A percentile compares a stretch with the other conserved stretches of the same genome.
These are phyloP conservation scores for Esteya vermicola DNA, from an alignment of 2,329 filamentous ascomycete genomes.

Conservation along the genomic window DNA sequence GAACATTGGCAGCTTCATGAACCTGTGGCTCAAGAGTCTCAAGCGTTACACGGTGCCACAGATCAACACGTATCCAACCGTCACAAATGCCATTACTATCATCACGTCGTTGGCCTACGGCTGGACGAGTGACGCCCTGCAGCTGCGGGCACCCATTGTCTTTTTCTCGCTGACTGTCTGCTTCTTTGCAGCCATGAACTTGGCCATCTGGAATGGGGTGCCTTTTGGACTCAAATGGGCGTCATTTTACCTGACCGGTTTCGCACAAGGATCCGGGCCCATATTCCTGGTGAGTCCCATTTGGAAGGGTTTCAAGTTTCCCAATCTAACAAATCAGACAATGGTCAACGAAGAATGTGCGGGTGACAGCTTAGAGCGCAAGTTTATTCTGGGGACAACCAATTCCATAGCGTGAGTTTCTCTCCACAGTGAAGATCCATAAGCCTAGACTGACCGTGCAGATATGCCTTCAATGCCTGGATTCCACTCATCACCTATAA, in stretches of 20 bases:
- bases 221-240: conserved; percentile 1
- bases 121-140: conserved; percentile 1
- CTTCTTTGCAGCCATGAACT: not conserved
- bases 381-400: conserved; percentile 1
- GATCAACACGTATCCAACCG: conserved; percentile 1
- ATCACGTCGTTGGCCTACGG: not conserved
- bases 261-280: not conserved
- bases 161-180: conserved; percentile 1
- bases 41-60: not conserved
- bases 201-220: conserved; percentile 1
- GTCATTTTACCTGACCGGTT: not conserved
- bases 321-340: not conserved
- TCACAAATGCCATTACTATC: conserved; percentile 1
- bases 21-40: not conserved
- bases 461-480: conserved; percentile 2
- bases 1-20: not conserved
- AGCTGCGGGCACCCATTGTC: not conserved
- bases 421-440: not conserved
- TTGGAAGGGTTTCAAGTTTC: not conserved
- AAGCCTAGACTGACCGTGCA: not conserved
- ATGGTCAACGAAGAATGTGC: conserved; percentile 2
- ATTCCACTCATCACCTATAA: not conserved
- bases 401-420: not conserved
- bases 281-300: not conserved
- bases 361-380: not conserved